Conservation (phyloP, 306 rosid genomes). For the Cicer arietinum region DNA sequence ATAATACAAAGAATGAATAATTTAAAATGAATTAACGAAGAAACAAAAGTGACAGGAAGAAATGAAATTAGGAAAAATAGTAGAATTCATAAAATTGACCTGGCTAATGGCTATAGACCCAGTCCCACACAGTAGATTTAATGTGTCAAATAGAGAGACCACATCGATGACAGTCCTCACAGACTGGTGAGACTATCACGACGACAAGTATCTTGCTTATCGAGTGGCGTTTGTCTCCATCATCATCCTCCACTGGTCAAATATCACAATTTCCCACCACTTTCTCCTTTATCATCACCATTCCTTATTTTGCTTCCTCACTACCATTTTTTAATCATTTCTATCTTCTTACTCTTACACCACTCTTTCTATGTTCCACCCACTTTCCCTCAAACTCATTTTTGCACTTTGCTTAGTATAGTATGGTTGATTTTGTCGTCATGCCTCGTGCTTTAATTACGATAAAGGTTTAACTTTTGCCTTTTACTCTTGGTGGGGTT, state of each 20-base stretch:
- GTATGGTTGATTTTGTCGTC: not conserved
- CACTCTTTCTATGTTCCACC: too few relatives aligned
- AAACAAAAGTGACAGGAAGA: too few relatives aligned
- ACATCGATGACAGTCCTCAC: too few relatives aligned
- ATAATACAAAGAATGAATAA: too few relatives aligned
- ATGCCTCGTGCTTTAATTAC: not conserved
- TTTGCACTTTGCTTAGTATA: not conserved
- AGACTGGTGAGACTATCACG: too few relatives aligned
- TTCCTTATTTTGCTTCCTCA: not conserved
- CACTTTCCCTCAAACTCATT: not conserved
- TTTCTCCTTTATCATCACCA: slow-evolving; percentile 4
- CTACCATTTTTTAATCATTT: not conserved
- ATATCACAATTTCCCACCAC: slow-evolving; percentile 27
- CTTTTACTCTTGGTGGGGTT: not conserved
- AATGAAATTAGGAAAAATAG: too few relatives aligned
- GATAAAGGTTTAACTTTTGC: not conserved
- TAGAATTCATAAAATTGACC: too few relatives aligned
- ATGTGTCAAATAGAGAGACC: too few relatives aligned
- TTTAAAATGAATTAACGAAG: too few relatives aligned
- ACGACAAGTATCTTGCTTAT: not conserved
- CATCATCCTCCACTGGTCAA: not conserved
- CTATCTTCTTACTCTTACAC: not conserved
- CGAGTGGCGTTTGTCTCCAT: not conserved
- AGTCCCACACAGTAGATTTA: too few relatives aligned
- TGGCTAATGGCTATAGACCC: too few relatives aligned